Conservation (phyloP, 176 grass and related monocot species). For the Triticum dicoccoides region DNA sequence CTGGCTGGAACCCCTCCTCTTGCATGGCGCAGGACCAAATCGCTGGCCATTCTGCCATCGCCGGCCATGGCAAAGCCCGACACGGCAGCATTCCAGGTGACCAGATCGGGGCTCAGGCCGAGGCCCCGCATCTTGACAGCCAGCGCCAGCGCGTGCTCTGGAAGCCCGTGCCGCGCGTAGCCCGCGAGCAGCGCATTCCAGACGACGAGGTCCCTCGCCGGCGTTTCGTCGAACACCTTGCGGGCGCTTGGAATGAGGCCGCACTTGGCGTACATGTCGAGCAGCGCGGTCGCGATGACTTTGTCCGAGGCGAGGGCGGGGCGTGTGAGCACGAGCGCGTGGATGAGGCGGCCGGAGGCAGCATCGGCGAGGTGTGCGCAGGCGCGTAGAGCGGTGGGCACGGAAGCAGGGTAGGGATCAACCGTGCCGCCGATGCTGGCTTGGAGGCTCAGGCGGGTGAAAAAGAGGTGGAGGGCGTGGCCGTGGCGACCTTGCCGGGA, state of each 20-base stretch:
- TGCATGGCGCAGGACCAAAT: slow-evolving; percentile 45
- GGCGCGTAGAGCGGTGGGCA: slow-evolving; percentile 53
- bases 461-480: slow-evolving; percentile 53
- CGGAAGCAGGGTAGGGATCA: slow-evolving; percentile 27
- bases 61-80: slow-evolving; percentile 49
- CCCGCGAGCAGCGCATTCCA: slow-evolving; percentile 67
- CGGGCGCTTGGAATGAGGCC: slow-evolving; percentile 40
- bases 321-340: slow-evolving; percentile 36
- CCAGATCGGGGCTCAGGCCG: slow-evolving; percentile 34
- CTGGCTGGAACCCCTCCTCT: slow-evolving; percentile 42
- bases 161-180: slow-evolving; percentile 46
- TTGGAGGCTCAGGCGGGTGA: slow-evolving; percentile 16
- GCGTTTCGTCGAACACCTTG: slow-evolving; percentile 59
- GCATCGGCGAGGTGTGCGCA: slow-evolving; percentile 47
- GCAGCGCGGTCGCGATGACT: slow-evolving; percentile 45
- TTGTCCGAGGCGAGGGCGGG: slow-evolving; percentile 34
- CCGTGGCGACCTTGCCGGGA: slow-evolving; percentile 44
- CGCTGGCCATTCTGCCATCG: slow-evolving; percentile 30
- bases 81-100: slow-evolving; percentile 54
- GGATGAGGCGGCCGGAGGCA: slow-evolving; percentile 33
- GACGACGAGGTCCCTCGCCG: slow-evolving; percentile 36
- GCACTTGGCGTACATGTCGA: slow-evolving; percentile 68
- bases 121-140: slow-evolving; percentile 50
- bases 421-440: not conserved
- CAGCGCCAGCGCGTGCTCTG: slow-evolving; percentile 42